A percentile compares a stretch with the other conserved stretches of the same genome.
Conservation (phyloP, 306 rosid species). For the Vigna angularis region DNA sequence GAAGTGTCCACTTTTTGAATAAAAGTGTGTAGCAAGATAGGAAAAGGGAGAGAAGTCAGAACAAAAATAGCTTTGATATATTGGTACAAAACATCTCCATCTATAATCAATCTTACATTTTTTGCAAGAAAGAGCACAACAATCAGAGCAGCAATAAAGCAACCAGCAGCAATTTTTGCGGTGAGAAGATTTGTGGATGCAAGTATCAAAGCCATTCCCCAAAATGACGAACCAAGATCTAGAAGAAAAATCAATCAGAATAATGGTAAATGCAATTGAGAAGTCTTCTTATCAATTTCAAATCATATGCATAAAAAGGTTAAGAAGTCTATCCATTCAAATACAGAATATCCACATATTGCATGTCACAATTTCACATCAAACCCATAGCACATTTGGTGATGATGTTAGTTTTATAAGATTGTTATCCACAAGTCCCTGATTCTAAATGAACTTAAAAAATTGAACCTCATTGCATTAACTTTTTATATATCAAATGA, state of each 20-base stretch:
- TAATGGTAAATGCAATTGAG: conserved; percentile 41
- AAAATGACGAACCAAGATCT: conserved; percentile 98
- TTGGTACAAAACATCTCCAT: not conserved
- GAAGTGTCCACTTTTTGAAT: conserved; percentile 85
- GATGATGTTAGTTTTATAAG: conserved; percentile 17
- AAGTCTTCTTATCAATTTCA: conserved; percentile 37
- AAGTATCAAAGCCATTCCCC: conserved; percentile 97
- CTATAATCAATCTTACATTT: conserved; percentile 69
- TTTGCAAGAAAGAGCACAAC: conserved; percentile 88
- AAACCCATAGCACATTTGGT: conserved; percentile 26
- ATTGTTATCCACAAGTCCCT: conserved; percentile 11
- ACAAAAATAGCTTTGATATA: conserved; percentile 13
- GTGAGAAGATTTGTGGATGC: conserved; percentile 84
- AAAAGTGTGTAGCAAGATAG: conserved; percentile 33
- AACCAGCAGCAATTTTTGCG: conserved; percentile 94
- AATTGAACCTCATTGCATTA: conserved; percentile 6
- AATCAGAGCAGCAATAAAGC: conserved; percentile 76
- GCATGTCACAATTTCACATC: conserved; percentile 26
- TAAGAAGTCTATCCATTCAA: not conserved
- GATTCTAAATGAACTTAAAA: conserved; percentile 29
- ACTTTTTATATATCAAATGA: not conserved
- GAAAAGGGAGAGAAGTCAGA: conserved; percentile 44
- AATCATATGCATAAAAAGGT: conserved; percentile 11
- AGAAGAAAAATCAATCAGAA: conserved; percentile 44
- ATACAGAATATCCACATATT: not conserved